These are phyloP conservation scores for Penicillium sp. DNA, from an alignment of 2,329 filamentous ascomycete species.

Conservation along the genomic window DNA sequence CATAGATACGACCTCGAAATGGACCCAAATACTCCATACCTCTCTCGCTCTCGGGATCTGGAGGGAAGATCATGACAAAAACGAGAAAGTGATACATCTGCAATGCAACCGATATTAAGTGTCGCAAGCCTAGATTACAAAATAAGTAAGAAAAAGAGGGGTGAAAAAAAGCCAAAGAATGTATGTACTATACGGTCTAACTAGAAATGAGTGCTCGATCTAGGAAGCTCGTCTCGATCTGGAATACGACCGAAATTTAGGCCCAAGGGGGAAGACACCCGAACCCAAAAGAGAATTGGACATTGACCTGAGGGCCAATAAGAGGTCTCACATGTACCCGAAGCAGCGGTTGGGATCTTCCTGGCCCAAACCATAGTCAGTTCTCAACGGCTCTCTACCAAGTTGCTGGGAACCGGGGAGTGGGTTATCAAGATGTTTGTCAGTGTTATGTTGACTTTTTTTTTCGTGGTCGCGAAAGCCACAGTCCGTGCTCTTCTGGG, in stretches of 20 bases:
- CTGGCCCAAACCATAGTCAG: not conserved
- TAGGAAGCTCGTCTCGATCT: not conserved
- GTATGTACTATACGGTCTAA: not conserved
- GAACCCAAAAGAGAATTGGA: not conserved
- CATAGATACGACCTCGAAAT: not conserved
- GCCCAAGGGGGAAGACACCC: not conserved
- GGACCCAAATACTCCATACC: not conserved
- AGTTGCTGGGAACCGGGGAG: conserved; percentile 18
- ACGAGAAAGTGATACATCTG: not conserved
- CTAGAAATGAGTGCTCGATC: not conserved
- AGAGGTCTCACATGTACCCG: not conserved
- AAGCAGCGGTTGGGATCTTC: not conserved
- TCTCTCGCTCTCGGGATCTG: not conserved
- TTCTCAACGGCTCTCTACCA: conserved; percentile 13
- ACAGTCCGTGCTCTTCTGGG: not conserved
- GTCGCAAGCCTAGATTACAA: not conserved
- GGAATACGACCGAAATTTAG: not conserved
- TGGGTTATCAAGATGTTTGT: no score
- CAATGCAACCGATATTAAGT: not conserved
- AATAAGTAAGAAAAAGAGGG: not conserved
- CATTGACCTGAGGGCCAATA: conserved; percentile 5
- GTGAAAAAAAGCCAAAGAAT: not conserved
- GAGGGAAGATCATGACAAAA: not conserved
- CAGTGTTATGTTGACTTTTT: not conserved
- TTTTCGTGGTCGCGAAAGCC: not conserved